These are phyloP conservation scores for Crithidia mellificae DNA, from an alignment of 208 protist genomes.

Conservation along the genomic window DNA sequence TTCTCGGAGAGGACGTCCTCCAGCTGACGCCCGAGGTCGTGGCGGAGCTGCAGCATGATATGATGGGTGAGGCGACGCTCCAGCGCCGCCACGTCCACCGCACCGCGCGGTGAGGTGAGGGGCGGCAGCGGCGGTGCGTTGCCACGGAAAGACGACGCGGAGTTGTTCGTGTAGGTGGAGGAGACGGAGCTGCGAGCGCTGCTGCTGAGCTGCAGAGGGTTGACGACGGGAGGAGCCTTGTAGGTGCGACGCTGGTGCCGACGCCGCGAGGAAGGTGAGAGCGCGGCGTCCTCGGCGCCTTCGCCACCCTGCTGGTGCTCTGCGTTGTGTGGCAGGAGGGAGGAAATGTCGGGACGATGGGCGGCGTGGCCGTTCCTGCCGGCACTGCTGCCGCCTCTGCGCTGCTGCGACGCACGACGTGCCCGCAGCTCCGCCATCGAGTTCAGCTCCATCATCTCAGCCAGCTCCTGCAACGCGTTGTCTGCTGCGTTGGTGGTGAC, in stretches of 20 bases:
- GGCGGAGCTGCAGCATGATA: conserved; percentile 51
- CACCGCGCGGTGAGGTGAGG: neutral
- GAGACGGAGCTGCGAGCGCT: conserved; percentile 1
- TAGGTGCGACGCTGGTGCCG: neutral
- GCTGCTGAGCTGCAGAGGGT: neutral
- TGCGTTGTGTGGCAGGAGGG: conserved; percentile 1
- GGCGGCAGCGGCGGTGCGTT: conserved; percentile 5
- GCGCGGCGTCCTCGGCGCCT: neutral
- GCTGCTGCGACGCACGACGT: neutral
- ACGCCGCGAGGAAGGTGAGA: neutral
- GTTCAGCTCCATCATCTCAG: conserved; percentile 9
- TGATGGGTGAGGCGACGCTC: conserved; percentile 34
- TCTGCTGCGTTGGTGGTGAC: neutral
- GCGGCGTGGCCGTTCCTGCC: neutral
- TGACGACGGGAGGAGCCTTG: neutral
- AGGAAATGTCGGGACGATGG: neutral
- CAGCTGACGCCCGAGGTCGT: conserved; percentile 40
- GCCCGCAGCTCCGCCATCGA: conserved; percentile 19
- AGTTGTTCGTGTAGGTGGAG: neutral
- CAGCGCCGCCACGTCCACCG: conserved; percentile 18
- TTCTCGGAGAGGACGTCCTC: conserved; percentile 49
- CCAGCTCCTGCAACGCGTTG: neutral
- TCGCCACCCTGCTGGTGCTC: neutral
- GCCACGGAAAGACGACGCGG: neutral
- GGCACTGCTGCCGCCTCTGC: neutral